These are phyloP conservation scores for Gorgonomyces haynaldii DNA, from an alignment of 192 early-diverging fungal species.

Conservation along the genomic window DNA sequence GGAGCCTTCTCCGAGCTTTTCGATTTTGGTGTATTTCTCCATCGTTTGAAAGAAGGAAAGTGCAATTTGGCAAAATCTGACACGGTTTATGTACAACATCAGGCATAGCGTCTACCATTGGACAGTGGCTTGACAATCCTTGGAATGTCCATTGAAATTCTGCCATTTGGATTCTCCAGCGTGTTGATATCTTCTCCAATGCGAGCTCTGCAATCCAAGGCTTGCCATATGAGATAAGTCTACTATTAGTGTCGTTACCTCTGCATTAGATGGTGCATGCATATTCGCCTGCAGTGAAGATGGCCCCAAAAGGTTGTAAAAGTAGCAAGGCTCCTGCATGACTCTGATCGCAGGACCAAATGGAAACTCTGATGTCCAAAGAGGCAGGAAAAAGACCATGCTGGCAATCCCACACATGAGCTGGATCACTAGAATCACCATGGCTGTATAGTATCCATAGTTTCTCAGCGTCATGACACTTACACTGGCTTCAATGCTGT, in stretches of 20 bases:
- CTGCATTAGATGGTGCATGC: not conserved
- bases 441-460: not conserved
- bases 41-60: too few species aligned
- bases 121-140: not conserved
- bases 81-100: too few species aligned
- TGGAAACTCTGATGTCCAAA: not conserved
- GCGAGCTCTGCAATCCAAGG: not conserved
- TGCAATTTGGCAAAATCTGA: too few species aligned
- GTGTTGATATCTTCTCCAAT: not conserved
- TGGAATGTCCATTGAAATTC: not conserved
- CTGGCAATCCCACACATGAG: not conserved
- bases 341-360: not conserved
- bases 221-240: not conserved
- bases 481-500: too few species aligned
- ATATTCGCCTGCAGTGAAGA: not conserved
- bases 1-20: slow-evolving; percentile 94
- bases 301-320: not conserved
- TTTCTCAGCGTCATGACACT: not conserved
- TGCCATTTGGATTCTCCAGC: not conserved
- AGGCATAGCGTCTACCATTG: not conserved
- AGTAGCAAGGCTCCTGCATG: not conserved
- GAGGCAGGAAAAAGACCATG: not conserved
- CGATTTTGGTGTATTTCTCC: slow-evolving; percentile 63
- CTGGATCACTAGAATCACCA: not conserved
- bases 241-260: too few species aligned